Percentiles rank a stretch among this genome's conserved stretches.
These are phyloP conservation scores for Periconia digitata DNA, from an alignment of 2,329 filamentous ascomycete species.

Conservation along the genomic window DNA sequence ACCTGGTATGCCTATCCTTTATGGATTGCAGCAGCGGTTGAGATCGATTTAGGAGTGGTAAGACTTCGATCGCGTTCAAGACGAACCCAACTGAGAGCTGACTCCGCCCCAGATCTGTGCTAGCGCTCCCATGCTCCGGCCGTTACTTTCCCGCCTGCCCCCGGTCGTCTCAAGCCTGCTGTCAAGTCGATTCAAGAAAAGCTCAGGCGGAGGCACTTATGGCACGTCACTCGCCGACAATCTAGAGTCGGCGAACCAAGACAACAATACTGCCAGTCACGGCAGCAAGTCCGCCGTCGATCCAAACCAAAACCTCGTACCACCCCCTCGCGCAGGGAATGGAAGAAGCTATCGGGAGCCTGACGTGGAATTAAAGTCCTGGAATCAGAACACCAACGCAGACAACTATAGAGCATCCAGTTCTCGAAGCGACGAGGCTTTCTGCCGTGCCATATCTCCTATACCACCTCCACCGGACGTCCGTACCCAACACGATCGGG, in stretches of 20 bases:
- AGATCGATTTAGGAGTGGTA: slow-evolving; percentile 51
- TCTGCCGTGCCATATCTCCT: not conserved
- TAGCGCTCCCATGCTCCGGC: slow-evolving; percentile 34
- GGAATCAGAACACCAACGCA: not conserved
- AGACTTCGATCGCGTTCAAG: no score
- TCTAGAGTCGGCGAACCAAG: not conserved
- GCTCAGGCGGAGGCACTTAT: not conserved
- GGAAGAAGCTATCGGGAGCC: not conserved
- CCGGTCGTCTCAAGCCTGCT: slow-evolving; percentile 19
- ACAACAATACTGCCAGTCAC: not conserved
- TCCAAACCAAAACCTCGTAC: not conserved
- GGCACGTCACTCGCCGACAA: not conserved
- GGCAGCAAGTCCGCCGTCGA: not conserved
- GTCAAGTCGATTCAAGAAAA: slow-evolving; percentile 6
- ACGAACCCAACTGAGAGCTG: slow-evolving; percentile 2
- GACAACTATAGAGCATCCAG: not conserved
- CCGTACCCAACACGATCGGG: no score
- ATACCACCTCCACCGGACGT: not conserved
- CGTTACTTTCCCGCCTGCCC: slow-evolving; percentile 29
- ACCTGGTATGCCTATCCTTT: slow-evolving; percentile 51
- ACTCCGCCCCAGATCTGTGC: slow-evolving; percentile 24
- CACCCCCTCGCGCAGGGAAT: not conserved
- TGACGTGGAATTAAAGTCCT: not conserved
- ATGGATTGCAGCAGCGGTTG: slow-evolving; percentile 51
- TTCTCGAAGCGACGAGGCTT: not conserved